Evolutionary conservation across 164 flowering plant genomes (phyloP).

Genomic region (Piper betle): DNA sequence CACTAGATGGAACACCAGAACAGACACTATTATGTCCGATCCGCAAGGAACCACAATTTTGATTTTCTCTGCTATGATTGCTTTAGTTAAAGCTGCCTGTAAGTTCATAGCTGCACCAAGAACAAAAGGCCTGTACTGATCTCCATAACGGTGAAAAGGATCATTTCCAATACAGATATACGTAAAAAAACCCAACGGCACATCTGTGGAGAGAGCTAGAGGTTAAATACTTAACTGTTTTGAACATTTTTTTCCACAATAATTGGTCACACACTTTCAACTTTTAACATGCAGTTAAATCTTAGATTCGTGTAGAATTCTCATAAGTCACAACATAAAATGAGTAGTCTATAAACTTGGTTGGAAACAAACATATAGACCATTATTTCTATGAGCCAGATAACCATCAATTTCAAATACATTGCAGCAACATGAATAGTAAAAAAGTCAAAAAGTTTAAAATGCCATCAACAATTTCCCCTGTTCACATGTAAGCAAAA

Average conservation of each 20-base stretch:
- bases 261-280: not conserved
- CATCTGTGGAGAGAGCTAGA: not conserved
- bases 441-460: no score
- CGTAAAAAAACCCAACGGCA: slow-evolving; percentile 20
- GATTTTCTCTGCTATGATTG: slow-evolving; percentile 43
- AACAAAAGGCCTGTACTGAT: slow-evolving; percentile 50
- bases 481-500: no score
- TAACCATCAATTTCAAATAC: no score
- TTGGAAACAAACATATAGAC: no score
- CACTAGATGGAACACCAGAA: slow-evolving; percentile 55
- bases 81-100: slow-evolving; percentile 49
- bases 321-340: not conserved
- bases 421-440: no score
- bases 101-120: slow-evolving; percentile 69
- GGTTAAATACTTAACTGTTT: not conserved
- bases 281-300: not conserved
- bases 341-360: not conserved
- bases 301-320: not conserved
- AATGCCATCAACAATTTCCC: no score
- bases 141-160: slow-evolving; percentile 66
- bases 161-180: slow-evolving; percentile 83
- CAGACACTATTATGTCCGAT: slow-evolving; percentile 43
- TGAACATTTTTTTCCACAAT: not conserved
- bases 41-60: slow-evolving; percentile 84
- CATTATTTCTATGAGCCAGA: no score